These are phyloP conservation scores for Tilletia caries DNA, from an alignment of 1,284 basidiomycete species.

Conservation along the genomic window DNA sequence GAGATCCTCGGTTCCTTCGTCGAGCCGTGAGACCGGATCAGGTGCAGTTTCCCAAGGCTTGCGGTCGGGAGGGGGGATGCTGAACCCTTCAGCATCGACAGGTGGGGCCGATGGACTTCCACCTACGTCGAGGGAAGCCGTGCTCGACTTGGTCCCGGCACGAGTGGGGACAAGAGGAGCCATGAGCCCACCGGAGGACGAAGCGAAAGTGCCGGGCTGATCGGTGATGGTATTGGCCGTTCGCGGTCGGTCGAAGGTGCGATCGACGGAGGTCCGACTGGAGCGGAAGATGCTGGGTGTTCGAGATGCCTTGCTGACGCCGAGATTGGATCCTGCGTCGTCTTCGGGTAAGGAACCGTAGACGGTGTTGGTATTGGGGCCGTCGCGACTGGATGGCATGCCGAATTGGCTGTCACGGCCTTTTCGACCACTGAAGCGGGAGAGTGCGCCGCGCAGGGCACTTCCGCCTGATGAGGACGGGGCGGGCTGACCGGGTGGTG, in stretches of 20 bases:
- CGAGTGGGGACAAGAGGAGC: constrained; percentile 33
- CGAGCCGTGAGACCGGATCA: background rate
- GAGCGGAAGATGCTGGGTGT: constrained; percentile 8
- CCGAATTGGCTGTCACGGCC: background rate
- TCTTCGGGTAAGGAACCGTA: constrained; percentile 35
- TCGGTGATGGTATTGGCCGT: constrained; percentile 1
- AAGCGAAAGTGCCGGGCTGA: background rate
- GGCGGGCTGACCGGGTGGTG: background rate
- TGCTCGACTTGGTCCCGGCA: constrained; percentile 9
- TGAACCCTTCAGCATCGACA: constrained; percentile 60
- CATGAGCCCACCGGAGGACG: constrained; percentile 31
- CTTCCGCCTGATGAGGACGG: constrained; percentile 13
- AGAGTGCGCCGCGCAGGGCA: constrained; percentile 13
- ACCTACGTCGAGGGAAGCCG: background rate
- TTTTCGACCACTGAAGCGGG: constrained; percentile 9
- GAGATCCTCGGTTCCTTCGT: constrained; percentile 8
- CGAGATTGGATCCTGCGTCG: background rate
- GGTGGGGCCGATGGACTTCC: constrained; percentile 23
- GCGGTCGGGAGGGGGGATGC: constrained; percentile 58
- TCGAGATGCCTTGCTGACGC: background rate
- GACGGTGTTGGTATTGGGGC: constrained; percentile 27
- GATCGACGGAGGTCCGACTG: constrained; percentile 18
- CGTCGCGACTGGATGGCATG: constrained; percentile 9
- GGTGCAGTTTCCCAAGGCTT: constrained; percentile 54
- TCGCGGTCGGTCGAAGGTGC: constrained; percentile 18